phyloP scores from a whole-genome alignment of 2,329 filamentous ascomycete genomes.

The Clonostachys byssicola region DNA sequence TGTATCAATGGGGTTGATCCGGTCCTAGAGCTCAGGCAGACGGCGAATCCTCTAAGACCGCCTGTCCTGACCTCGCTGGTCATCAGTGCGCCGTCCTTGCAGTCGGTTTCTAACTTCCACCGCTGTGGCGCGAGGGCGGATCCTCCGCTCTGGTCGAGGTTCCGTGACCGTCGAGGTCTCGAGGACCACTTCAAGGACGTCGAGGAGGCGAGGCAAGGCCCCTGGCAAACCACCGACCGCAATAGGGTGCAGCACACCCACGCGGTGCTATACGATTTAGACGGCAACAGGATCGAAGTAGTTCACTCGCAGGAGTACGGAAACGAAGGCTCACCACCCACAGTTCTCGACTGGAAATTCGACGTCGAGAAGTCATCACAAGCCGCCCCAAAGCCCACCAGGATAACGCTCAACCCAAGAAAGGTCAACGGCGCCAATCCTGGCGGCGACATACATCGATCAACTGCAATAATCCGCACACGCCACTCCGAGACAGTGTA shows the following conservation, averaged over 20 bases:
- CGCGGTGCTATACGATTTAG: conserved; percentile 68
- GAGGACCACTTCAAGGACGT: background rate
- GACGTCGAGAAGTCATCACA: conserved; percentile 12
- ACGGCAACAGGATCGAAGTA: conserved; percentile 81
- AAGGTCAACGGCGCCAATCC: background rate
- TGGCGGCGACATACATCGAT: background rate
- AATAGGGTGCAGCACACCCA: conserved; percentile 5
- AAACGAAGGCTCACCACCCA: conserved; percentile 7
- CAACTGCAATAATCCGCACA: background rate
- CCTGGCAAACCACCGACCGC: conserved; percentile 25
- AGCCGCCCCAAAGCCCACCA: background rate
- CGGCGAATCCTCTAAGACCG: conserved; percentile 27
- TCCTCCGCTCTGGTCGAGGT: conserved; percentile 34
- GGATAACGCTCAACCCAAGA: background rate
- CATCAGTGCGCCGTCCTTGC: conserved; percentile 63
- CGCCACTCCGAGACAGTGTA: background rate
- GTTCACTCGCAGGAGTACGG: conserved; percentile 27
- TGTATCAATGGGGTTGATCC: conserved; percentile 18
- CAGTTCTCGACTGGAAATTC: conserved; percentile 45
- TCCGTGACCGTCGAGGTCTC: conserved; percentile 1
- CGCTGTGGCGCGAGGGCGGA: conserved; percentile 61
- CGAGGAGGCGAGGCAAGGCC: conserved; percentile 7
- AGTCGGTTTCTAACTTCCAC: conserved; percentile 69
- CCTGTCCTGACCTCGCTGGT: conserved; percentile 48
- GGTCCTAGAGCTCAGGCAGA: conserved; percentile 40